These are phyloP conservation scores for Lepidium sativum DNA, from an alignment of 345 rosid species.

Conservation along the genomic window DNA sequence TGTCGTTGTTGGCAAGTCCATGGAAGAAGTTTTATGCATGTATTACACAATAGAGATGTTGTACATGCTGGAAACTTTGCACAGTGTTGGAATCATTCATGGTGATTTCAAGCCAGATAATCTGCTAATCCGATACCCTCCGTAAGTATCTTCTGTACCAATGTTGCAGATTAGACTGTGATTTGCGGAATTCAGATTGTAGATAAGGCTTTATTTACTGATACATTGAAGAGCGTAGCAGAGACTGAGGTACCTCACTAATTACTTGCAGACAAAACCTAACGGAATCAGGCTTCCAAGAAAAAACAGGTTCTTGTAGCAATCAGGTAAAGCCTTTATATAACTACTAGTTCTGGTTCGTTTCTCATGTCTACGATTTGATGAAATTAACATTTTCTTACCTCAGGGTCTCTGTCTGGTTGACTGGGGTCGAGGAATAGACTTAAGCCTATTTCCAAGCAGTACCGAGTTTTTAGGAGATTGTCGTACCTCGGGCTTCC, in stretches of 20 bases:
- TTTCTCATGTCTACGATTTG: neutral
- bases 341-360: neutral
- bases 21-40: slow-evolving; percentile 87
- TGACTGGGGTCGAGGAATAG: slow-evolving; percentile 97
- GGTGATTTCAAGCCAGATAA: slow-evolving; percentile 99
- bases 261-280: slow-evolving; percentile 50
- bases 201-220: neutral
- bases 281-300: slow-evolving; percentile 41
- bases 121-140: slow-evolving; percentile 65
- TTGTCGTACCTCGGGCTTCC: slow-evolving; percentile 88
- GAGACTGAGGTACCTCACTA: neutral
- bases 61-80: slow-evolving; percentile 79
- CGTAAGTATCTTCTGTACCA: slow-evolving; percentile 32
- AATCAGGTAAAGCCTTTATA: slow-evolving; percentile 46
- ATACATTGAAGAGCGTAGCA: neutral
- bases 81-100: slow-evolving; percentile 77
- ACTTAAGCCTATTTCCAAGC: slow-evolving; percentile 67
- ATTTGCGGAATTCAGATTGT: neutral
- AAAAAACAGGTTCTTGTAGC: slow-evolving; percentile 59
- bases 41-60: slow-evolving; percentile 93
- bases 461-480: slow-evolving; percentile 53
- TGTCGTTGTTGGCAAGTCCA: slow-evolving; percentile 55
- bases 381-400: neutral
- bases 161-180: neutral
- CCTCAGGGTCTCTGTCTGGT: slow-evolving; percentile 90